Evolutionary conservation across 2,329 filamentous ascomycete genomes (phyloP), one percentile per base, ranked within the genome.

Genomic region (Sclerotinia subarctica): DNA sequence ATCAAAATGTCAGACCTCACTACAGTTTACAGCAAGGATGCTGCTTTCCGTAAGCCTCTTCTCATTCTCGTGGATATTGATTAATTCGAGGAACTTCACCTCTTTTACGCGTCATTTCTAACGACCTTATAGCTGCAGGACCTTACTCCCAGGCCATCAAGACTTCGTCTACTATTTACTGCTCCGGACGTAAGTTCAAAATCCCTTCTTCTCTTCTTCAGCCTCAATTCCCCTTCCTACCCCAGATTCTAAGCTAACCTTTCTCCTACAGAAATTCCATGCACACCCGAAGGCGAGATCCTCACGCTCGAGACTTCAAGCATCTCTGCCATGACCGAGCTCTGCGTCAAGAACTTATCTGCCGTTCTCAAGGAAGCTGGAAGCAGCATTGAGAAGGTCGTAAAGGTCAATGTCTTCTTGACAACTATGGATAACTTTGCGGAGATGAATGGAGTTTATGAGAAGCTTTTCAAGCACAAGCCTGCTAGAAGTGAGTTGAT

Each of bases 351-450:
- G 81, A 97, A 97, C 82, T 85, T 98, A 77, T 85, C 90, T 79
- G 91, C 92, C 54, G 93, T 99, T 67, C 87, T 99, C 65, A 86
- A 89, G 72, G 93, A 89, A 73, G 93, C 93, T 24, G 93, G 93
- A 65, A 94, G 90, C 38, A 86, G 85, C 67, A 85, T 99, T 70
- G 80, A 86, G 73, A 92, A 90, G 81, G 91, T 97, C 56, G 92
- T 98, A 80, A 97, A 97, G 86, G 91, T 94, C 77, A 93, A 89
- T 79, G 90, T 97, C 77, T 98, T 98, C 75, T 76, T 91, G 54
- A 85, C 85, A 1, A 83, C 82, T 68, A 91, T 91, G 88, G 81
- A 84, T 64, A 81, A 90, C 75, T 91, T 90, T 74, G 82, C 80
- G 0, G 79, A 80, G 29, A 83, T 88, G 79, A 88, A 87, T 71